Evolutionary conservation across 2,329 filamentous ascomycete species (phyloP).

Genomic region (Phaeophleospora eucalypticola): DNA sequence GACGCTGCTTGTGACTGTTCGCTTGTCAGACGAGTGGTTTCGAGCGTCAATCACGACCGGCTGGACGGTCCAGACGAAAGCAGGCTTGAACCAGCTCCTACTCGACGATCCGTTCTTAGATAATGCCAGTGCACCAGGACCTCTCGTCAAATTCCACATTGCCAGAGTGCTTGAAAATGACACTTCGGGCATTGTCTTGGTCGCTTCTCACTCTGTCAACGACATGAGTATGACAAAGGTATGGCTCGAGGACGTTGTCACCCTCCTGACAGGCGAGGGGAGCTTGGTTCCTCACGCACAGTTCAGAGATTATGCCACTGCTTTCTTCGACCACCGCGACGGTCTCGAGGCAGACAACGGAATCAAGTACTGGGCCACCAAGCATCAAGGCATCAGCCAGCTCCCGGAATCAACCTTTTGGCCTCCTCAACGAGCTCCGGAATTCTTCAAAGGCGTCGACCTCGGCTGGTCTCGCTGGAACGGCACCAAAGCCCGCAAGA

Average conservation of each 20-base stretch:
- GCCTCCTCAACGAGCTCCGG: constrained; percentile 29
- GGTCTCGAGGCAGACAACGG: constrained; percentile 28
- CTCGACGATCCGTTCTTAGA: constrained; percentile 29
- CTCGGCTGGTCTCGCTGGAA: constrained; percentile 27
- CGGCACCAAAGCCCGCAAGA: constrained; percentile 23
- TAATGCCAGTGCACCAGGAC: constrained; percentile 27
- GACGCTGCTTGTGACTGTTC: constrained; percentile 28
- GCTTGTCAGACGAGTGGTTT: constrained; percentile 26
- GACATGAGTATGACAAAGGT: constrained; percentile 35
- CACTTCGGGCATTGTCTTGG: constrained; percentile 28
- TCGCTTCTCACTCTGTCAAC: constrained; percentile 30
- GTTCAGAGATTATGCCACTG: constrained; percentile 32
- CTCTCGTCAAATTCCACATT: constrained; percentile 28
- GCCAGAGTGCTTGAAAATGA: constrained; percentile 26
- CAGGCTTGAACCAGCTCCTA: constrained; percentile 27
- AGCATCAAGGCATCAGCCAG: constrained; percentile 27
- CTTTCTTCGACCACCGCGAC: constrained; percentile 28
- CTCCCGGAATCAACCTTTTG: constrained; percentile 26
- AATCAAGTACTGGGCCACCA: constrained; percentile 29
- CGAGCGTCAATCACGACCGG: constrained; percentile 28
- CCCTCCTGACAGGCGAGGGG: constrained; percentile 25
- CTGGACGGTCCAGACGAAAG: constrained; percentile 28
- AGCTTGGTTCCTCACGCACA: constrained; percentile 26
- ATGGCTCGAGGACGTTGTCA: constrained; percentile 31
- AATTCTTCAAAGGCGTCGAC: constrained; percentile 34